Base-by-base conservation (phyloP, 495 filamentous ascomycete genomes). In the Rhypophila decipiens region DNA sequence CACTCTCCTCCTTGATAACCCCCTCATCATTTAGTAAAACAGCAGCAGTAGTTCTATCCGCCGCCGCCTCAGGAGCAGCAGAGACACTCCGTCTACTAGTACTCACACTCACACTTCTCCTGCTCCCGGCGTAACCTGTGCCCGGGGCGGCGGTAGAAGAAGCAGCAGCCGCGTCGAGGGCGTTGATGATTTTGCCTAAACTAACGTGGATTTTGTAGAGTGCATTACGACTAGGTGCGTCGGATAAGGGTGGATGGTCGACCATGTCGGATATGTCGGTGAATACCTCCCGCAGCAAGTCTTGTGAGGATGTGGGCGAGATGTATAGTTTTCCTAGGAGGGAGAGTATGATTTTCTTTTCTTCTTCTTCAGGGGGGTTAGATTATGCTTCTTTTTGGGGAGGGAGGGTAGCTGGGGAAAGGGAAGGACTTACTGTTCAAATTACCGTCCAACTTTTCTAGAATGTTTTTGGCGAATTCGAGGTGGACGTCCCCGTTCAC, bases 281-380 rank as follows among this genome's bases (percentile, higher is more conserved):
- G 58, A 81, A 82, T 2, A 74, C 49, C 8, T 64, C 61, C 17
- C 72, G 69, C 20, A 79, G 65, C 36, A 73, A 72, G 19, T 69
- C 64, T 33, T 70, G 67, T 1, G 66, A 68, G 0, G 78, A 78
- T 19, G 74, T 60, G 5, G 79, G 76, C 1, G 87, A 79, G 48
- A 96, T 75, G 63, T 88, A 83, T 12, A 96, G 73, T 67, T 97
- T 98, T 44, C 78, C 81, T 19, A 97, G 73, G 35, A 96, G 76
- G 3, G 80, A 69, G 45, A 88, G 77, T 21, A 95, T 68, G 4
- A 85, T 70, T 68, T 95, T 96, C 64, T 81, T 86, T 65, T 96
- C 90, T 56, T 96, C 90, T 63, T 80, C 85, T 74, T 68, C 68
- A 20, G 17, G 18, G 17, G 24, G 9, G 18, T n/a, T n/a, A n/a